Base-by-base conservation (phyloP, 441 rosid species). In the Croton laevigatus region DNA sequence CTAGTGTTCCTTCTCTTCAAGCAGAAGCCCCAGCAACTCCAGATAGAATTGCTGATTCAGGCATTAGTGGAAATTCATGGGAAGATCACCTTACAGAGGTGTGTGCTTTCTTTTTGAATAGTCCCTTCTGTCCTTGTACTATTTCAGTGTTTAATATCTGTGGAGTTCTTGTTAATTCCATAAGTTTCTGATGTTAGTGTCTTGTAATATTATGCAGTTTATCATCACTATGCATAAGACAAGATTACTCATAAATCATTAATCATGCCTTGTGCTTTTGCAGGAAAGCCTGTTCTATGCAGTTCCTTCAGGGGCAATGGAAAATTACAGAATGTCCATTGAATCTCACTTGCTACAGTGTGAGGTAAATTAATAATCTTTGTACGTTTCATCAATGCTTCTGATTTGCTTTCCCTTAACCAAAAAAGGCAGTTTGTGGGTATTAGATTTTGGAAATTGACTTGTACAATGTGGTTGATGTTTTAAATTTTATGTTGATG, bases 281-380 rank as follows among this genome's bases (percentile, higher is more conserved):
- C 98, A 96, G 99, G 96, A 92, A 81, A 92, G 90, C 85, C 89
- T 96, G 68, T 96, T 94, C 82, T 92, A 94, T 81, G 91, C 93
- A 13, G 84, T 96, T 79, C 94, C 99, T 48, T 78, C 87, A 3
- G 90, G 97, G 72, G 97, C 99, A 75, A 87, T 85, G 89, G 94
- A 81, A 74, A 71, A 81, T 53, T 96, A 96, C 83, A 81, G 90
- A 76, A 82, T 76, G 69, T 92, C 94, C 70, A 92, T 96, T 78
- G 98, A 89, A 80, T 87, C 89, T 78, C 89, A 87, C 82, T 76
- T 86, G 59, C 77, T 75, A 40, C 90, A 81, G 74, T 79, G 80
- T 74, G 92, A 91, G 89, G 99, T 96, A 81, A 71, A 73, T 59
- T 71, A 57, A 66, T 57, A 48, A 71, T 6, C 53, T 46, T 63